A percentile compares a stretch with the other conserved stretches of the same genome.
Conservation (phyloP, 805 yeast species). For the Yamadazyma ubonensis region DNA sequence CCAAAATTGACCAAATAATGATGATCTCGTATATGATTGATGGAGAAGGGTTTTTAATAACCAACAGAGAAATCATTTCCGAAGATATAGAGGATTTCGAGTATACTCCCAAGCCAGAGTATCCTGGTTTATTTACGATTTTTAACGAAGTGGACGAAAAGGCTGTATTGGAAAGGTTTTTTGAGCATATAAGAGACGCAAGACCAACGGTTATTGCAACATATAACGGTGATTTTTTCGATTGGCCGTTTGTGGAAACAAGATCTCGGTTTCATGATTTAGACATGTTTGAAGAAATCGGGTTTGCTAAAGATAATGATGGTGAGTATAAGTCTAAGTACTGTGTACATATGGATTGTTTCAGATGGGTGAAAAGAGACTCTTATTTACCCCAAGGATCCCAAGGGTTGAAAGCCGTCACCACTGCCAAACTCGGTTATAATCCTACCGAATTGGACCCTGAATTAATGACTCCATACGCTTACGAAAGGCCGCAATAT, state of each 20-base stretch:
- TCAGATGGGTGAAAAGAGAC: slow-evolving; percentile 96
- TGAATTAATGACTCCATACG: slow-evolving; percentile 97
- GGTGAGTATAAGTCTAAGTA: slow-evolving; percentile 91
- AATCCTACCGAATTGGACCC: slow-evolving; percentile 97
- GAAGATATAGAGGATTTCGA: slow-evolving; percentile 96
- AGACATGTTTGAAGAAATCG: slow-evolving; percentile 89
- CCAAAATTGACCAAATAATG: slow-evolving; percentile 89
- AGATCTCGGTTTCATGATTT: slow-evolving; percentile 82
- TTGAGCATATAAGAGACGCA: slow-evolving; percentile 84
- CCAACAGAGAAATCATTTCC: slow-evolving; percentile 90
- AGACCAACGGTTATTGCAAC: slow-evolving; percentile 97
- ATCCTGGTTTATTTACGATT: slow-evolving; percentile 83
- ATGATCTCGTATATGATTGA: slow-evolving; percentile 99
- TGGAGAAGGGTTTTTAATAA: slow-evolving; percentile 92
- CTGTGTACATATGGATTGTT: slow-evolving; percentile 97
- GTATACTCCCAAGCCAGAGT: slow-evolving; percentile 96
- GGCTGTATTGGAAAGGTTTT: slow-evolving; percentile 70
- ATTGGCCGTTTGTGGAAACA: slow-evolving; percentile 97
- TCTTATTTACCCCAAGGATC: slow-evolving; percentile 97
- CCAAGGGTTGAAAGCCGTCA: slow-evolving; percentile 96
- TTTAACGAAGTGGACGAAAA: slow-evolving; percentile 89
- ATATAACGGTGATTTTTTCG: slow-evolving; percentile 97
- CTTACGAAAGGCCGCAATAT: slow-evolving; percentile 87
- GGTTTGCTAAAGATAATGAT: slow-evolving; percentile 84
- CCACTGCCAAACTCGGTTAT: slow-evolving; percentile 92